Evolutionary conservation across 2,329 filamentous ascomycete genomes (phyloP), one percentile per base, ranked within the genome.

Genomic region (Cytospora leucostoma): DNA sequence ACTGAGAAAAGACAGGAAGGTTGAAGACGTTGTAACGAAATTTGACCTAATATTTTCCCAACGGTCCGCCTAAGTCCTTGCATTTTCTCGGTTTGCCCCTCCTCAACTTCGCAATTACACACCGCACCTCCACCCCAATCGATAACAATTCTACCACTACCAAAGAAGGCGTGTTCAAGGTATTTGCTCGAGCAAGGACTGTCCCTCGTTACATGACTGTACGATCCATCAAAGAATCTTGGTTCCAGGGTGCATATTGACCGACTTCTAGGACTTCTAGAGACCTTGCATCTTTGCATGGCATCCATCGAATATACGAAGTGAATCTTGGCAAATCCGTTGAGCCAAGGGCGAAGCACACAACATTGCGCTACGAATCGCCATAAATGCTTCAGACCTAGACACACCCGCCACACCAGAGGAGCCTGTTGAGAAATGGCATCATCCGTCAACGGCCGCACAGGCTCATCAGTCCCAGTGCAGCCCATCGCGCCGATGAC

Each of bases 401-500:
- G 27, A 27, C 27, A 27, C 27, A 27, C 27, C 27, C 27, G 27
- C 27, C 27, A 27, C 27, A 27, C 27, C 27, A 3, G 27, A 27
- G 32, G 33, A 12, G 10, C 11, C 52, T 21, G 5, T 27, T 37
- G 47, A 8, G 27, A n/a, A 35, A 37, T 63, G 61, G 57, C 52
- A 15, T 53, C 54, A n/a, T 44, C 53, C 13, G 19, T n/a, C 27
- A 58, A 19, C 37, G 49, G 27, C 12, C 54, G 47, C 7, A 13
- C 47, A 33, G 52, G 13, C 19, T 17, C n/a, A 10, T 10, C 49
- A 56, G 34, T 34, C 11, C 33, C 56, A n/a, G 27, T 37, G 17
- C 44, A 54, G n/a, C 15, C 44, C 21, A 34, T 56, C 32, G 51
- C 56, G 6, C 40, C 50, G 32, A 53, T 52, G 51, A 32, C 40